A percentile compares a stretch with the other conserved stretches of the same genome.
Evolutionary conservation across 2,329 filamentous ascomycete species (phyloP).

Genomic region (Paecilomyces sp.): DNA sequence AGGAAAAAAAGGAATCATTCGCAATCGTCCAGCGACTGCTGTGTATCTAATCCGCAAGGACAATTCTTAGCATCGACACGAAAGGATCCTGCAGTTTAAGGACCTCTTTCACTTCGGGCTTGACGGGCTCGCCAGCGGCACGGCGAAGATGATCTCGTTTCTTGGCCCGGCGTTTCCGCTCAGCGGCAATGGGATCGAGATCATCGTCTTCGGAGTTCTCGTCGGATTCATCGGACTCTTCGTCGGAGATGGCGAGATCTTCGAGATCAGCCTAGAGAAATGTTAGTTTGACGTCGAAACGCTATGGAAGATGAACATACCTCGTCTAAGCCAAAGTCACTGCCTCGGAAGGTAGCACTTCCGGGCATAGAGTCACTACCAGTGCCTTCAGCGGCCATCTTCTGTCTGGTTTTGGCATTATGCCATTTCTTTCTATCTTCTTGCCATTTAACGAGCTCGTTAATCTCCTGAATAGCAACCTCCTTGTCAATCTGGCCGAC

Average conservation of each 20-base stretch:
- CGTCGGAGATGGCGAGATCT: constrained; percentile 75
- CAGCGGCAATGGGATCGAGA: constrained; percentile 78
- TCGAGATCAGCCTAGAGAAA: constrained; percentile 59
- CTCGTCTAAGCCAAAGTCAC: constrained; percentile 84
- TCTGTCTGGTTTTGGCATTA: constrained; percentile 92
- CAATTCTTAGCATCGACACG: constrained; percentile 70
- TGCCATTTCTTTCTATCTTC: constrained; percentile 97
- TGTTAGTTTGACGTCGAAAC: not conserved
- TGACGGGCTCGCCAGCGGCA: constrained; percentile 74
- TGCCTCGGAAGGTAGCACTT: constrained; percentile 58
- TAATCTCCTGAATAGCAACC: constrained; percentile 70
- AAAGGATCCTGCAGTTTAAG: constrained; percentile 75
- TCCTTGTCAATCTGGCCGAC: constrained; percentile 61
- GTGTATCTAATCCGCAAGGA: constrained; percentile 61
- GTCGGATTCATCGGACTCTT: constrained; percentile 55
- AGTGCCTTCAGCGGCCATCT: constrained; percentile 84
- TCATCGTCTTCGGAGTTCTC: constrained; percentile 70
- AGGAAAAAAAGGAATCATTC: not conserved
- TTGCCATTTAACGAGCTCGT: constrained; percentile 86
- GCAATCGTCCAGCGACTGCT: not conserved
- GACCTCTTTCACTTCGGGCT: constrained; percentile 72
- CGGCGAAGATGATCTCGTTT: constrained; percentile 73
- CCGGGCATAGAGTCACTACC: constrained; percentile 45
- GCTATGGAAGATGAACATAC: constrained; percentile 34
- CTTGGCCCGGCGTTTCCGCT: constrained; percentile 69